phyloP scores from a whole-genome alignment of 371 early-diverging fungal species.

The Mucor piriformis region DNA sequence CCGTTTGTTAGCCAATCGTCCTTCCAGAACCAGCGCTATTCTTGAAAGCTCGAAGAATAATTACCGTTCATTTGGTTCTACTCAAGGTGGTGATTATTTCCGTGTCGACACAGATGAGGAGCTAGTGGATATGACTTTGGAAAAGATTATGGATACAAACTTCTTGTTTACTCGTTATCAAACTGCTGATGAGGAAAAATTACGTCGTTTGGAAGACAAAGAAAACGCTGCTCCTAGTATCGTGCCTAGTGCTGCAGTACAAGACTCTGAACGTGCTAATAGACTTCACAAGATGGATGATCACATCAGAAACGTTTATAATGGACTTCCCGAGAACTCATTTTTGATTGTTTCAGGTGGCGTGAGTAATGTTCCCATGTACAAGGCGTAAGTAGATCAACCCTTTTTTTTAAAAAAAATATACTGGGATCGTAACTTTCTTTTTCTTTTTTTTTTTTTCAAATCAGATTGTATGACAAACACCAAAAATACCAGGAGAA shows the following conservation, averaged over 20 bases:
- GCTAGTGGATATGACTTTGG: conserved; percentile 28
- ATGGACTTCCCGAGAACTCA: conserved; percentile 46
- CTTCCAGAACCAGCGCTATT: conserved; percentile 43
- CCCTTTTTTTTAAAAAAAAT: no score
- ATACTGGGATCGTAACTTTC: no score
- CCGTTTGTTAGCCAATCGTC: conserved; percentile 46
- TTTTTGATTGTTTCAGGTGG: conserved; percentile 57
- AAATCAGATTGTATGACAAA: conserved; percentile 14
- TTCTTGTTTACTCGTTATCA: conserved; percentile 36
- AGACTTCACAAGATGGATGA: conserved; percentile 36
- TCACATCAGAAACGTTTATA: conserved; percentile 41
- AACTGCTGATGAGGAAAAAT: conserved; percentile 3
- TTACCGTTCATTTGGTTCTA: conserved; percentile 23
- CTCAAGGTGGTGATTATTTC: conserved; percentile 26
- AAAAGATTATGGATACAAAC: conserved; percentile 26
- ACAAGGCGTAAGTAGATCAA: conserved; percentile 28
- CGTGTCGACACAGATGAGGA: conserved; percentile 33
- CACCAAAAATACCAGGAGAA: conserved; percentile 11
- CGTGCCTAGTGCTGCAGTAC: conserved; percentile 14
- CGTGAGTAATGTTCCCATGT: conserved; percentile 47
- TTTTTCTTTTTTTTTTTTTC: neutral
- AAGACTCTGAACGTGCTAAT: neutral
- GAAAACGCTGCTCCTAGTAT: conserved; percentile 1
- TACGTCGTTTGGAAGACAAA: neutral
- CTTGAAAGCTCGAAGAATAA: conserved; percentile 37